Percentiles rank a stretch among this genome's conserved stretches.
phyloP scores from a whole-genome alignment of 805 yeast species.

The Teunomyces funiuensis region DNA sequence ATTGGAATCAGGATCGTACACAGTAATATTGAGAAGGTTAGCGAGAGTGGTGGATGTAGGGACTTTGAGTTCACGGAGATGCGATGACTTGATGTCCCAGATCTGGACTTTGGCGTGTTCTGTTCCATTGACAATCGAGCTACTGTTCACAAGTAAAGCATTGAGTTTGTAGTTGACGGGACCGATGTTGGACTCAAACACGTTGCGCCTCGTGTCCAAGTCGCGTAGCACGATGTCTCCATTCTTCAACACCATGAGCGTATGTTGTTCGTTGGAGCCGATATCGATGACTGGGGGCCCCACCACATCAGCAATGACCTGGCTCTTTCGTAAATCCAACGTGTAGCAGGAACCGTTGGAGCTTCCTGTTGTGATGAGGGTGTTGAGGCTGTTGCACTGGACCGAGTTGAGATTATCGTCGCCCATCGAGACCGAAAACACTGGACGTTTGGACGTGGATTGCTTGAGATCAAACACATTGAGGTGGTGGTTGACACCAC shows the following conservation, averaged over 20 bases:
- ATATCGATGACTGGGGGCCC: neutral
- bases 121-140: slow-evolving; percentile 17
- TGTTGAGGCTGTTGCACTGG: slow-evolving; percentile 10
- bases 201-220: neutral
- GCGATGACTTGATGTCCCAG: slow-evolving; percentile 9
- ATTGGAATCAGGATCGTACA: slow-evolving; percentile 10
- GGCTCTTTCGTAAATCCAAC: slow-evolving; percentile 22
- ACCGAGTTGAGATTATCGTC: slow-evolving; percentile 24
- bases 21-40: neutral
- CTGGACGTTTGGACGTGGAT: slow-evolving; percentile 8
- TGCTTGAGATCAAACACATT: slow-evolving; percentile 25
- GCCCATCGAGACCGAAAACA: slow-evolving; percentile 19
- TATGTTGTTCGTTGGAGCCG: neutral
- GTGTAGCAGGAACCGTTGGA: slow-evolving; percentile 21
- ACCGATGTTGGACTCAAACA: neutral
- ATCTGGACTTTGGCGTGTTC: slow-evolving; percentile 18
- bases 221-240: neutral
- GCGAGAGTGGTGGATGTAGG: neutral
- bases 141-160: slow-evolving; percentile 3
- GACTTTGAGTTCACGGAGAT: neutral
- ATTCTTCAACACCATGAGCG: neutral
- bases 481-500: slow-evolving; percentile 25
- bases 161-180: slow-evolving; percentile 9
- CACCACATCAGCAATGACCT: neutral
- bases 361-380: slow-evolving; percentile 17